These are phyloP conservation scores for Fusarium pininemorale DNA, from an alignment of 2,329 filamentous ascomycete genomes.

Conservation along the genomic window DNA sequence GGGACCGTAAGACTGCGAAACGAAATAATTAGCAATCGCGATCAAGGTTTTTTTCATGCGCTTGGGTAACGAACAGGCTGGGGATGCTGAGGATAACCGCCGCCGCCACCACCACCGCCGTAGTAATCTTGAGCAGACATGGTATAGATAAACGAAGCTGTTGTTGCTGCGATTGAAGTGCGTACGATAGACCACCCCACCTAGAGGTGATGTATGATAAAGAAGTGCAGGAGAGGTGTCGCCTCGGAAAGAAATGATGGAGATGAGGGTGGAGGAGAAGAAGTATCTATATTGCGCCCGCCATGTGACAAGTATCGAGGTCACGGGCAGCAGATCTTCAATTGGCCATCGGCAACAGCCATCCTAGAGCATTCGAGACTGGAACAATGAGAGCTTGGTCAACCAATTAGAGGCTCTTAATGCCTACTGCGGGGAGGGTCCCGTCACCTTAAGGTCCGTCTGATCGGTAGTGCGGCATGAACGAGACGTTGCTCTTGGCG, in stretches of 20 bases:
- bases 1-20: constrained; percentile 44
- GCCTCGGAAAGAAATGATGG: background rate
- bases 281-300: constrained; percentile 4
- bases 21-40: constrained; percentile 19
- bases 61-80: constrained; percentile 48
- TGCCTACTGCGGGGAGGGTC: background rate
- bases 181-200: background rate
- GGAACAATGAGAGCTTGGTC: background rate
- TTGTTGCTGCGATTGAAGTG: background rate
- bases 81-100: constrained; percentile 52
- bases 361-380: background rate
- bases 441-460: background rate
- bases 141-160: background rate
- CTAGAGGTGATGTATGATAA: background rate
- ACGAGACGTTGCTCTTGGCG: background rate
- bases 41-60: background rate
- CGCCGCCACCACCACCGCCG: constrained; percentile 43
- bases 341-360: background rate
- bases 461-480: constrained; percentile 24
- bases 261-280: background rate
- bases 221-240: background rate
- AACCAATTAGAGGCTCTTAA: constrained; percentile 9
- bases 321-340: constrained; percentile 23
- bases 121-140: constrained; percentile 57
- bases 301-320: constrained; percentile 1